phyloP scores from a whole-genome alignment of 2,329 filamentous ascomycete species.

The Venturia oleaginea region DNA sequence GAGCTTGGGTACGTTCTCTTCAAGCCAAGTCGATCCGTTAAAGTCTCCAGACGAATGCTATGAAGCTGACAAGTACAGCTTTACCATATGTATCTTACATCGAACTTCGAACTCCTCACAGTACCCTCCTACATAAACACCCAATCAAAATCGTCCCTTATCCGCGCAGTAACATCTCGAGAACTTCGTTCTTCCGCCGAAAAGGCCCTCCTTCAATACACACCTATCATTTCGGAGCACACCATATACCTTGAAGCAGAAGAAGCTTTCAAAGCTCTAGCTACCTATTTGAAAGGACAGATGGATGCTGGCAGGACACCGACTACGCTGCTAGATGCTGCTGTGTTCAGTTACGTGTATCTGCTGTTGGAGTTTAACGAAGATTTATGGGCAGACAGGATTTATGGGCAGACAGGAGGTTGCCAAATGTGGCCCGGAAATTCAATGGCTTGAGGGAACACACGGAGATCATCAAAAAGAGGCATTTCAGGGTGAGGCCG shows the following conservation, averaged over 20 bases:
- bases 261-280: conserved; percentile 54
- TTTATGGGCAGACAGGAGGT: conserved; percentile 52
- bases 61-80: conserved; percentile 38
- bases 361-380: conserved; percentile 56
- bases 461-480: conserved; percentile 46
- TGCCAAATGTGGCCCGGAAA: conserved; percentile 48
- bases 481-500: conserved; percentile 35
- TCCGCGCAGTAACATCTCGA: conserved; percentile 53
- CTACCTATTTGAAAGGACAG: conserved; percentile 45
- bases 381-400: conserved; percentile 50
- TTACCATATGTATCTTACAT: conserved; percentile 70
- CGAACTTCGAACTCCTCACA: conserved; percentile 59
- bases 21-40: no score
- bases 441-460: conserved; percentile 58
- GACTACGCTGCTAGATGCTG: conserved; percentile 76
- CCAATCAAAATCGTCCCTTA: conserved; percentile 50
- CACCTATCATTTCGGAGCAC: conserved; percentile 46
- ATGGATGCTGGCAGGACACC: conserved; percentile 51
- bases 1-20: conserved; percentile 61
- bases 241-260: conserved; percentile 52
- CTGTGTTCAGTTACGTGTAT: conserved; percentile 83
- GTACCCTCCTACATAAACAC: conserved; percentile 59
- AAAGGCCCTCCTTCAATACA: conserved; percentile 60
- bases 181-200: conserved; percentile 67
- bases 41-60: not conserved